These are phyloP conservation scores for Curvularia lunata DNA, from an alignment of 2,329 filamentous ascomycete genomes.

Conservation along the genomic window DNA sequence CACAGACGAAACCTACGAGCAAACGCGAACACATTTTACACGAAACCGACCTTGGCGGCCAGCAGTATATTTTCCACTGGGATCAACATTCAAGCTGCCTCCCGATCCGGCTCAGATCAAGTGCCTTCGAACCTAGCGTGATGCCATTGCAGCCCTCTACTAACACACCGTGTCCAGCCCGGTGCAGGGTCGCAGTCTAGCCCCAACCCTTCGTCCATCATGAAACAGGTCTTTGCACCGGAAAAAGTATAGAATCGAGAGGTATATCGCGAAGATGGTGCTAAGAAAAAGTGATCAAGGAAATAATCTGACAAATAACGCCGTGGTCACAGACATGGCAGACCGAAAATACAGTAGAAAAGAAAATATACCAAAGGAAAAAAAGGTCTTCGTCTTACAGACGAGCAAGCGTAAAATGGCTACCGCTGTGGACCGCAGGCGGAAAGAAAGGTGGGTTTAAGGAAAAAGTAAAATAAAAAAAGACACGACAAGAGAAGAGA, in stretches of 20 bases:
- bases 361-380: constrained; percentile 7
- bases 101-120: constrained; percentile 6
- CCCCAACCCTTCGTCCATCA: constrained; percentile 25
- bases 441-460: neutral
- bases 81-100: constrained; percentile 18
- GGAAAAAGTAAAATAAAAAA: neutral
- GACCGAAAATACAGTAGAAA: constrained; percentile 10
- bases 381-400: constrained; percentile 5
- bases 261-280: constrained; percentile 42
- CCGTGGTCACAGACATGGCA: constrained; percentile 26
- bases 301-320: constrained; percentile 22
- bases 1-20: constrained; percentile 9
- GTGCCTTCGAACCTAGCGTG: constrained; percentile 16
- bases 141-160: constrained; percentile 17
- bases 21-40: constrained; percentile 1
- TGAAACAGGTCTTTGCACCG: constrained; percentile 18
- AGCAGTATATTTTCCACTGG: constrained; percentile 15
- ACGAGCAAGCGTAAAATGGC: constrained; percentile 1
- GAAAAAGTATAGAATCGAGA: constrained; percentile 22
- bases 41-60: constrained; percentile 4
- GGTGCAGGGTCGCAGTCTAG: constrained; percentile 38
- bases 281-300: constrained; percentile 7
- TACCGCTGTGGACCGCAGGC: constrained; percentile 15
- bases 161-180: constrained; percentile 40
- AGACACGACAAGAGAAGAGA: neutral